These are phyloP conservation scores for Paecilomyces sp. DNA, from an alignment of 2,329 filamentous ascomycete genomes.

Conservation along the genomic window DNA sequence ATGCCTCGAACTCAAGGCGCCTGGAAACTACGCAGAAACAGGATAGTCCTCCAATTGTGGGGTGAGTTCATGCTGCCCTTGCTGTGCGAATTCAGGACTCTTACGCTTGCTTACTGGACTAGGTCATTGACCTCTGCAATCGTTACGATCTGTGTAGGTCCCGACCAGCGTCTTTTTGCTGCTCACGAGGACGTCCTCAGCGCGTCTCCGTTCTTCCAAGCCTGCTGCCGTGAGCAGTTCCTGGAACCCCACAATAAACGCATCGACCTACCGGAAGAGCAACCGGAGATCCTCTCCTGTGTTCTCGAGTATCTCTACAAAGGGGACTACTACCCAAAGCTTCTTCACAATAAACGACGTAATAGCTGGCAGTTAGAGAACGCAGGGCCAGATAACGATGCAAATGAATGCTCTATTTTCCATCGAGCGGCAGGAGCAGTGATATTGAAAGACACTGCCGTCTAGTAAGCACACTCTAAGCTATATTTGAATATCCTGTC, in stretches of 20 bases:
- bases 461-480: constrained; percentile 54
- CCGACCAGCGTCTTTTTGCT: constrained; percentile 78
- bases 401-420: constrained; percentile 60
- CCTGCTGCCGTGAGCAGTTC: constrained; percentile 56
- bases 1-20: constrained; percentile 15
- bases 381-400: constrained; percentile 29
- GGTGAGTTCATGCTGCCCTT: constrained; percentile 18
- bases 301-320: constrained; percentile 90
- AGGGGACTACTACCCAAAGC: constrained; percentile 81
- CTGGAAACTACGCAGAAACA: constrained; percentile 21
- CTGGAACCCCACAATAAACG: constrained; percentile 57
- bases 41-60: constrained; percentile 25
- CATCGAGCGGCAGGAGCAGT: constrained; percentile 58
- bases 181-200: constrained; percentile 81
- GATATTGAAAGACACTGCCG: constrained; percentile 79
- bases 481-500: neutral
- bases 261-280: constrained; percentile 74
- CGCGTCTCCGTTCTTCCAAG: constrained; percentile 70
- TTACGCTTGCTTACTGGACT: neutral
- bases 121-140: constrained; percentile 60
- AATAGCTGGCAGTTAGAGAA: constrained; percentile 79
- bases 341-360: constrained; percentile 73
- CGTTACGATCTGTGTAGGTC: constrained; percentile 73
- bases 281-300: constrained; percentile 84
- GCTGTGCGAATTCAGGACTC: neutral